Percentiles rank a stretch among this genome's conserved stretches.
Evolutionary conservation across 305 asterid species (phyloP).

Genomic region (Fraxinus baroniana): DNA sequence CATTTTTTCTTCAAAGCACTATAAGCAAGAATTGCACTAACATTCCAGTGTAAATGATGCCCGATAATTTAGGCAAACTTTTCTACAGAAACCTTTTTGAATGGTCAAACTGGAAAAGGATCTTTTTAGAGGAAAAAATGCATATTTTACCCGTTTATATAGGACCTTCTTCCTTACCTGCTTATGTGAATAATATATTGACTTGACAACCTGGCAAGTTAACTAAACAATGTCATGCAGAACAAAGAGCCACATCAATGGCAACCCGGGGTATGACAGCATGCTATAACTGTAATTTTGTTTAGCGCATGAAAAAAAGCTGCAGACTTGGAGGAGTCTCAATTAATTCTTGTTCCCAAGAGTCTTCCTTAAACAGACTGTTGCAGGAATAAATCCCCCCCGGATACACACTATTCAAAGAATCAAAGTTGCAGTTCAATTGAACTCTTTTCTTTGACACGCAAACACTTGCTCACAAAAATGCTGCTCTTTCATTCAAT

Average conservation of each 20-base stretch:
- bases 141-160: not conserved
- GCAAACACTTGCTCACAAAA: not conserved
- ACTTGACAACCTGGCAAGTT: not conserved
- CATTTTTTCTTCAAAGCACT: not conserved
- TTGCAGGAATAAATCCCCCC: not conserved
- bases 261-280: not conserved
- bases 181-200: not conserved
- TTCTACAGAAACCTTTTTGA: not conserved
- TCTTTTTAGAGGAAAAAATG: not conserved
- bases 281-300: not conserved
- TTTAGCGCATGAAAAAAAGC: not conserved
- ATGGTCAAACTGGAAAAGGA: not conserved
- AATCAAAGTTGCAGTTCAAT: not conserved
- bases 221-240: not conserved
- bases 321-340: not conserved
- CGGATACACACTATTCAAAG: not conserved
- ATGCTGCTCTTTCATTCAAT: not conserved
- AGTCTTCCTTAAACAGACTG: not conserved
- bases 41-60: not conserved
- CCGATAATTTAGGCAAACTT: not conserved
- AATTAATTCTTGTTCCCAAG: not conserved
- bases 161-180: not conserved
- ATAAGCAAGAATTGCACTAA: not conserved
- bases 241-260: not conserved
- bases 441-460: not conserved